phyloP scores from a whole-genome alignment of 306 rosid species.

The Spatholobus suberectus region DNA sequence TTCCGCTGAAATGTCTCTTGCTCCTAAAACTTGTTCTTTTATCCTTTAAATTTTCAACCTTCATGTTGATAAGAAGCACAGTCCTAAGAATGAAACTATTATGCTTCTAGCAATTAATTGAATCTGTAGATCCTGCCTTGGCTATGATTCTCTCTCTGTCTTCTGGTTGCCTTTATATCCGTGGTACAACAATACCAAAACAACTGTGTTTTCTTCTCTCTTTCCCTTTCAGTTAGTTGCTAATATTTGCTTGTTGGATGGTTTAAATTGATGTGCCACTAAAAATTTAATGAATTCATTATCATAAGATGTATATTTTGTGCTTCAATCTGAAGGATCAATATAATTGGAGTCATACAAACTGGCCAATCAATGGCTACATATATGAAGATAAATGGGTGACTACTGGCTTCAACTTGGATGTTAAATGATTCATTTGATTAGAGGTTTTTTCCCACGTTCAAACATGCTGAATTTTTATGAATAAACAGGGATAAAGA shows the following conservation, averaged over 20 bases:
- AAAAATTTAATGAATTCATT: not conserved
- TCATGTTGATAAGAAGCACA: not conserved
- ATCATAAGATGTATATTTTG: not conserved
- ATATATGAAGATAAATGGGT: not conserved
- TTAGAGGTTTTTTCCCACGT: not conserved
- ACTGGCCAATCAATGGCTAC: constrained; percentile 15
- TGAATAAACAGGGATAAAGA: constrained; percentile 13
- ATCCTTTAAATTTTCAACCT: not conserved
- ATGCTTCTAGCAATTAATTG: not conserved
- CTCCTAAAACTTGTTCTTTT: constrained; percentile 1
- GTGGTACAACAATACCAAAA: not conserved
- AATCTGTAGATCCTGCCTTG: not conserved
- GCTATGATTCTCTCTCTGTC: not conserved
- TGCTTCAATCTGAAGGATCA: not conserved
- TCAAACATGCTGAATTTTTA: not conserved
- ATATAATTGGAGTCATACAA: constrained; percentile 11
- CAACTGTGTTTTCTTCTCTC: not conserved
- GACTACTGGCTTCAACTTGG: not conserved
- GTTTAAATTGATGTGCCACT: not conserved
- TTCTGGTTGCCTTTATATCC: not conserved
- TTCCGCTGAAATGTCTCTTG: constrained; percentile 6
- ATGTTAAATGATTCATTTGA: not conserved
- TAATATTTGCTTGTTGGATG: not conserved
- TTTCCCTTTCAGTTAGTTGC: not conserved
- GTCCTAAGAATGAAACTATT: not conserved